phyloP scores from a whole-genome alignment of 2,329 filamentous ascomycete species.

The Cladosporium sp. region DNA sequence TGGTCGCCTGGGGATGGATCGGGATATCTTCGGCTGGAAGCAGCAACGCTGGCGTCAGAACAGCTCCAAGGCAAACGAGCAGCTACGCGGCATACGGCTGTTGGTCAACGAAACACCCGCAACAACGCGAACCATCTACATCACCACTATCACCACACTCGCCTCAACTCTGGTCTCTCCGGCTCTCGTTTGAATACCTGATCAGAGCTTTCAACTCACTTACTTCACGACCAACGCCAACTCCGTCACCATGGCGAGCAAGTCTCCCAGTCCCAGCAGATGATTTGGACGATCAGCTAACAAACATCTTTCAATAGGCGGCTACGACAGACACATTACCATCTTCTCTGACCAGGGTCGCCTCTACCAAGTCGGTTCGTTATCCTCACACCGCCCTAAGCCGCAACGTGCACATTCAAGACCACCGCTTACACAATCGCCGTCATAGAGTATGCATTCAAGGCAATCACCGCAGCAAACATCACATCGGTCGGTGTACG shows the following conservation, averaged over 20 bases:
- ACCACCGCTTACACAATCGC: constrained; percentile 19
- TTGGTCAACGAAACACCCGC: background rate
- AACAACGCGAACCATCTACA: constrained; percentile 2
- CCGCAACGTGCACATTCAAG: background rate
- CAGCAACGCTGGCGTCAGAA: background rate
- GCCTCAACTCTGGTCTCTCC: background rate
- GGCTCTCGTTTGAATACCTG: background rate
- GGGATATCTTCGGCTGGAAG: too few species aligned
- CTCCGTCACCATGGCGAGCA: constrained; percentile 12
- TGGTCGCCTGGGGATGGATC: too few species aligned
- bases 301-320: constrained; percentile 50
- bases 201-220: background rate
- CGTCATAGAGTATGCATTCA: constrained; percentile 94
- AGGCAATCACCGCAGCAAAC: constrained; percentile 98
- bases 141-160: background rate
- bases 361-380: constrained; percentile 98
- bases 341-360: constrained; percentile 99
- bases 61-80: constrained; percentile 5
- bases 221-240: background rate
- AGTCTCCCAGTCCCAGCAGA: background rate
- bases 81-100: background rate
- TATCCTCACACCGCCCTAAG: constrained; percentile 1
- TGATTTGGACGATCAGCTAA: background rate
- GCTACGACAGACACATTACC: constrained; percentile 98
- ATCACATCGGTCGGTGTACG: constrained; percentile 96